A percentile compares a stretch with the other conserved stretches of the same genome.
phyloP scores from a whole-genome alignment of 495 filamentous ascomycete genomes.

The Aspergillus ellipticus region DNA sequence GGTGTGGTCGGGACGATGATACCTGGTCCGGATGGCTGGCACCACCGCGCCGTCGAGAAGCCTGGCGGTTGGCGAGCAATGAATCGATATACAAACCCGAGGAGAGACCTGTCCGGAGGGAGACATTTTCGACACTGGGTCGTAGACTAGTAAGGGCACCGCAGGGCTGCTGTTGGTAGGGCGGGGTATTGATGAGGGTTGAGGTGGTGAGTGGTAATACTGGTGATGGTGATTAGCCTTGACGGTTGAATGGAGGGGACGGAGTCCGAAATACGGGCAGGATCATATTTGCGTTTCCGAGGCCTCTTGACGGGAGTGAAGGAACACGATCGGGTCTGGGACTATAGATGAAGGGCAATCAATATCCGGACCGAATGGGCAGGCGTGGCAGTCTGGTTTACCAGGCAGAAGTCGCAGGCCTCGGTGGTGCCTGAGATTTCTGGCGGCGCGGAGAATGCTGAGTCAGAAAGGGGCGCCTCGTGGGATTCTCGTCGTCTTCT shows the following conservation, averaged over 20 bases:
- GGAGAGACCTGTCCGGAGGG: not conserved
- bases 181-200: too few relatives aligned
- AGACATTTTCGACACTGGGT: not conserved
- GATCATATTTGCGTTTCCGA: not conserved
- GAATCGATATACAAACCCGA: not conserved
- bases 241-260: not conserved
- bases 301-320: not conserved
- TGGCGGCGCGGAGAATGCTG: not conserved
- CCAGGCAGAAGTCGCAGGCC: not conserved
- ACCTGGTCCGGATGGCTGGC: not conserved
- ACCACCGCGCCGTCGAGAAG: not conserved
- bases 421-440: not conserved
- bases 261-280: not conserved
- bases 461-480: not conserved
- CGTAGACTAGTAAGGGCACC: not conserved
- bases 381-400: not conserved
- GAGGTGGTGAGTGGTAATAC: not conserved
- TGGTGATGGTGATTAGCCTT: not conserved
- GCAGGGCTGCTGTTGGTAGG: not conserved
- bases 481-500: not conserved
- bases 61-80: not conserved
- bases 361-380: not conserved
- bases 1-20: not conserved
- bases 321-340: not conserved
- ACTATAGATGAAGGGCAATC: not conserved